Conservation (phyloP, 2,329 filamentous ascomycete species). For the Penicillium aurantiogriseum region DNA sequence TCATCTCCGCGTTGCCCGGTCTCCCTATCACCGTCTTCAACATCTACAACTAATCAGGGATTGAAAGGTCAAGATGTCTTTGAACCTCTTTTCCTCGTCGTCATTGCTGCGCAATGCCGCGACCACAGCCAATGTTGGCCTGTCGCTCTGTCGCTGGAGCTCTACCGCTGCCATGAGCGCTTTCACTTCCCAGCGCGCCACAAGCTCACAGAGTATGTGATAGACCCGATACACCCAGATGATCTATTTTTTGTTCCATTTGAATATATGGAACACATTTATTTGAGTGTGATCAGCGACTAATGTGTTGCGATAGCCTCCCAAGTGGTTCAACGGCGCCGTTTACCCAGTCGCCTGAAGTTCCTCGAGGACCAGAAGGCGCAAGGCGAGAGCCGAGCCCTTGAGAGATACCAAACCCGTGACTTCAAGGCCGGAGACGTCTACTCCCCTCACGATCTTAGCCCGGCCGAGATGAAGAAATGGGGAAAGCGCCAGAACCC, state of each 20-base stretch:
- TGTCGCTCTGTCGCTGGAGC: slow-evolving; percentile 35
- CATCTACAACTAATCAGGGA: not conserved
- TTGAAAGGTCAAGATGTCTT: slow-evolving; percentile 26
- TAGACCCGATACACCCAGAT: not conserved
- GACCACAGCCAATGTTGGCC: slow-evolving; percentile 17
- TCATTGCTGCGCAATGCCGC: slow-evolving; percentile 27
- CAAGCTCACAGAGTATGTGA: slow-evolving; percentile 22
- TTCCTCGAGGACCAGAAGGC: slow-evolving; percentile 39
- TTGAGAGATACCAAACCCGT: slow-evolving; percentile 54
- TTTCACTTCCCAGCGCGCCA: slow-evolving; percentile 27
- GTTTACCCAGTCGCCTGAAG: slow-evolving; percentile 32
- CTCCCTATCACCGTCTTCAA: slow-evolving; percentile 3
- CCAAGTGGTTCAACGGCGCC: slow-evolving; percentile 26
- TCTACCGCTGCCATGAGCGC: slow-evolving; percentile 32
- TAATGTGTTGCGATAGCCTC: slow-evolving; percentile 14
- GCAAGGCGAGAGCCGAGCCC: slow-evolving; percentile 36
- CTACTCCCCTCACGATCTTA: slow-evolving; percentile 87
- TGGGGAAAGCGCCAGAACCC: slow-evolving; percentile 63
- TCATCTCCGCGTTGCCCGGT: slow-evolving; percentile 18
- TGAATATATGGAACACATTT: not conserved
- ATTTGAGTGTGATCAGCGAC: not conserved
- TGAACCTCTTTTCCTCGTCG: slow-evolving; percentile 29
- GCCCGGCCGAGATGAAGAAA: slow-evolving; percentile 73
- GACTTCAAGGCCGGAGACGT: slow-evolving; percentile 77
- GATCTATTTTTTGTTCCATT: not conserved